A percentile compares a stretch with the other conserved stretches of the same genome.
Evolutionary conservation across 257 asterid genomes (phyloP).

Genomic region (Solanum corneliomulleri): DNA sequence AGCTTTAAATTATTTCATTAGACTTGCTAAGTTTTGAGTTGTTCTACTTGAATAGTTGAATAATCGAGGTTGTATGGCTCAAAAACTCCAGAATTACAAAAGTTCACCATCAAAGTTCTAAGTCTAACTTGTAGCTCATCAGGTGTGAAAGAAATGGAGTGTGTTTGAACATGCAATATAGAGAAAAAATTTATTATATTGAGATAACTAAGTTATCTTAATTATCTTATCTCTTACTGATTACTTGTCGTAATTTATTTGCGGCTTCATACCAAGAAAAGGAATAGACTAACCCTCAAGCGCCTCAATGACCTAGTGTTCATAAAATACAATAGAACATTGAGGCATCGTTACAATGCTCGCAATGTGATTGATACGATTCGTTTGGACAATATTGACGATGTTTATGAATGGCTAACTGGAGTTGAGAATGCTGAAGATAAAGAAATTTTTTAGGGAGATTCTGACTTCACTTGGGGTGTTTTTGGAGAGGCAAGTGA

Average conservation of each 20-base stretch:
- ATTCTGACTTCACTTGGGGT: too few relatives aligned
- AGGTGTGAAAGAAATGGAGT: neutral
- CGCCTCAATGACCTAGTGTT: neutral
- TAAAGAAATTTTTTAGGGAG: too few relatives aligned
- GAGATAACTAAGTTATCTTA: too few relatives aligned
- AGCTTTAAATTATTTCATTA: neutral
- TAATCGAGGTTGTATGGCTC: neutral
- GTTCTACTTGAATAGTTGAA: neutral
- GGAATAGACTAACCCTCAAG: neutral
- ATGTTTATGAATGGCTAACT: too few relatives aligned
- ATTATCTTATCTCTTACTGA: neutral
- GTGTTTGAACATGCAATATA: neutral
- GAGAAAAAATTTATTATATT: too few relatives aligned
- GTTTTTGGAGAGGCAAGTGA: too few relatives aligned
- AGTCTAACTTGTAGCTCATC: neutral
- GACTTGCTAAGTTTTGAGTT: neutral
- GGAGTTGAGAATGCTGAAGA: too few relatives aligned
- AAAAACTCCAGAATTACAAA: neutral
- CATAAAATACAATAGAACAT: neutral
- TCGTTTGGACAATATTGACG: too few relatives aligned
- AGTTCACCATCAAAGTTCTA: neutral
- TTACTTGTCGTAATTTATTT: too few relatives aligned
- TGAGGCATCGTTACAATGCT: neutral
- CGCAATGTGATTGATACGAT: neutral
- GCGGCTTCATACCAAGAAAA: neutral